Evolutionary conservation across 2,329 filamentous ascomycete species (phyloP).

Genomic region (Zasmidium citrigriseum): DNA sequence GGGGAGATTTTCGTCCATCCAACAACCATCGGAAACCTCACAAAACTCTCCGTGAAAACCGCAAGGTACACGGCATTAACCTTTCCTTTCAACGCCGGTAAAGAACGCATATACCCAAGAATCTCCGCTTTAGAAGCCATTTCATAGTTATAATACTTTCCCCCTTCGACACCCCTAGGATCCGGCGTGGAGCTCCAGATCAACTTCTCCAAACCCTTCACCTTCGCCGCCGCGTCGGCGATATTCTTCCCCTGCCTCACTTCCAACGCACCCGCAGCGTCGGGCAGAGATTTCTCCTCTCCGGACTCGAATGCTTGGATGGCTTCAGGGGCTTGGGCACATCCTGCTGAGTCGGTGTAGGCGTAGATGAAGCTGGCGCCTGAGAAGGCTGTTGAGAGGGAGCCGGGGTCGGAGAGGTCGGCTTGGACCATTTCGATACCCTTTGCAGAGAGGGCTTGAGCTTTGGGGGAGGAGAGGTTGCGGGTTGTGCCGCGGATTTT

Average conservation of each 20-base stretch:
- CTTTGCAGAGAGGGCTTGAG: conserved; percentile 31
- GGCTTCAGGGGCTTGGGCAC: conserved; percentile 6
- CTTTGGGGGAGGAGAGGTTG: conserved; percentile 40
- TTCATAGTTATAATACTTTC: conserved; percentile 42
- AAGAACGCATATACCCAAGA: conserved; percentile 12
- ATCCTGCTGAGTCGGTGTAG: conserved; percentile 19
- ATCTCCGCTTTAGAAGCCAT: conserved; percentile 44
- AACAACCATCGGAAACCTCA: neutral
- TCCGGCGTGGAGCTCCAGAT: conserved; percentile 40
- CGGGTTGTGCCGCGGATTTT: conserved; percentile 44
- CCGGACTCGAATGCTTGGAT: conserved; percentile 8
- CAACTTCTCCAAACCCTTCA: conserved; percentile 38
- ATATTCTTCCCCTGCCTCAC: conserved; percentile 57
- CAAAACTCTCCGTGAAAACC: conserved; percentile 1
- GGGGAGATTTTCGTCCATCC: conserved; percentile 1
- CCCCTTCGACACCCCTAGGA: conserved; percentile 37
- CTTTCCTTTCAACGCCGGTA: conserved; percentile 11
- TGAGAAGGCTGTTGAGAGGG: conserved; percentile 38
- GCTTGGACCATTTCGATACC: conserved; percentile 42
- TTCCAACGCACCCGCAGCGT: conserved; percentile 53
- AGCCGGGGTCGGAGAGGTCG: conserved; percentile 35
- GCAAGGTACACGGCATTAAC: conserved; percentile 14
- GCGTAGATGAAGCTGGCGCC: conserved; percentile 43
- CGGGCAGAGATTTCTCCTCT: conserved; percentile 26
- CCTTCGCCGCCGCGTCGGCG: conserved; percentile 50